Conservation (phyloP, 805 yeast species). For the Cephaloascus fragrans region DNA sequence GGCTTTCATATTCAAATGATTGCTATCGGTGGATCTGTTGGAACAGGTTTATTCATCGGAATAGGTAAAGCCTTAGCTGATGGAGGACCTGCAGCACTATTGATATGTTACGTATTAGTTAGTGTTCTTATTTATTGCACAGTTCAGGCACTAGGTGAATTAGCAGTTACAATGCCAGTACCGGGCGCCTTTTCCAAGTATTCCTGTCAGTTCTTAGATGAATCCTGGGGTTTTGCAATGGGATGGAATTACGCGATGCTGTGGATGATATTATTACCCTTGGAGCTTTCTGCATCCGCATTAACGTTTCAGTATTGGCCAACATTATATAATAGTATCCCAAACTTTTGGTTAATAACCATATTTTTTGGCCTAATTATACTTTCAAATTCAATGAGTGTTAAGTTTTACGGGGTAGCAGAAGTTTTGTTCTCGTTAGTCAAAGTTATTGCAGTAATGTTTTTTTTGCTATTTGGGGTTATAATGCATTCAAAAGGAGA, state of each 20-base stretch:
- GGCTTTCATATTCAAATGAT: constrained; percentile 12
- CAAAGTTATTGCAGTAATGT: constrained; percentile 21
- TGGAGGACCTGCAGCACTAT: background rate
- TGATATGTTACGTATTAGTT: background rate
- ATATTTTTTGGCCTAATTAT: constrained; percentile 15
- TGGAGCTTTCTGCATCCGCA: background rate
- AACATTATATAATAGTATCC: background rate
- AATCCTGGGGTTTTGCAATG: constrained; percentile 17
- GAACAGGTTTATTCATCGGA: constrained; percentile 17
- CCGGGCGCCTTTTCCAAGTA: constrained; percentile 17
- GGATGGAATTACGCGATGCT: constrained; percentile 18
- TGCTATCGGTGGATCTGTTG: constrained; percentile 18
- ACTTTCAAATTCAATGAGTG: constrained; percentile 20
- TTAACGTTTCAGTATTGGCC: background rate
- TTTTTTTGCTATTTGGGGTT: constrained; percentile 21
- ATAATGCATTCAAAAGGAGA: constrained; percentile 27
- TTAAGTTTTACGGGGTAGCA: constrained; percentile 22
- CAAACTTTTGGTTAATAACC: constrained; percentile 8
- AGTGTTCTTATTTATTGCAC: background rate
- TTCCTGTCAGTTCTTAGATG: constrained; percentile 15
- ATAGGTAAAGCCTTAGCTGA: constrained; percentile 7
- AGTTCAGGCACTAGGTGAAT: constrained; percentile 23
- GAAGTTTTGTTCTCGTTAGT: constrained; percentile 25
- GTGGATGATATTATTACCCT: constrained; percentile 5
- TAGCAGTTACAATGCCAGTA: constrained; percentile 32